These are phyloP conservation scores for Candida maesae DNA, from an alignment of 805 yeast species.

Conservation along the genomic window DNA sequence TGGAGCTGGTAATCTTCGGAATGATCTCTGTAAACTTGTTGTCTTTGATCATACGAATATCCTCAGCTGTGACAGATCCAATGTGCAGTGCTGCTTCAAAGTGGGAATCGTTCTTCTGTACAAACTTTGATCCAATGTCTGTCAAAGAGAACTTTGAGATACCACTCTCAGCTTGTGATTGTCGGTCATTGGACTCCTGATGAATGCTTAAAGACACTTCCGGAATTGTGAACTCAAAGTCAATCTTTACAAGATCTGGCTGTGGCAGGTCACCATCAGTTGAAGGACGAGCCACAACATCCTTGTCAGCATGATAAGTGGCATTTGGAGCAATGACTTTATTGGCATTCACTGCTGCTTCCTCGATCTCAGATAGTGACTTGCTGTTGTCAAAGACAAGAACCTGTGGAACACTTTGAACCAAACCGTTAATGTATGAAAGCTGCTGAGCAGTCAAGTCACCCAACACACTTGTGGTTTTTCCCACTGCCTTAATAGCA, in stretches of 20 bases:
- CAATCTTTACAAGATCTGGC: constrained; percentile 33
- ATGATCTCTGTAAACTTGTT: constrained; percentile 79
- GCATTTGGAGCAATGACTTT: constrained; percentile 36
- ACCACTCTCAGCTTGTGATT: constrained; percentile 38
- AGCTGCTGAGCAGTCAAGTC: constrained; percentile 73
- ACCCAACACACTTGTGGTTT: constrained; percentile 58
- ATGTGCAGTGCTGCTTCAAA: constrained; percentile 59
- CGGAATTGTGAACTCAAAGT: constrained; percentile 57
- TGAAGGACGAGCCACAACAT: constrained; percentile 17
- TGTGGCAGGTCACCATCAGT: constrained; percentile 20
- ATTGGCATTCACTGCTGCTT: constrained; percentile 66
- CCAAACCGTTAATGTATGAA: constrained; percentile 49
- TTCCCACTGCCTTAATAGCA: constrained; percentile 48
- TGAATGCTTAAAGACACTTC: constrained; percentile 57
- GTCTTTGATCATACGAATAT: constrained; percentile 55
- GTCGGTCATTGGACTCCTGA: too few relatives aligned
- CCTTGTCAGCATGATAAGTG: constrained; percentile 22
- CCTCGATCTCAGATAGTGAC: constrained; percentile 48
- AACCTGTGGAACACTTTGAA: constrained; percentile 52
- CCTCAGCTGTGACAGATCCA: constrained; percentile 73
- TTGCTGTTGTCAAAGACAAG: constrained; percentile 43
- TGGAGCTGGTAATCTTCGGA: constrained; percentile 60
- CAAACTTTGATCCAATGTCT: constrained; percentile 48
- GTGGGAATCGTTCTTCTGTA: constrained; percentile 50
- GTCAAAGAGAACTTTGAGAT: constrained; percentile 59